phyloP scores from a whole-genome alignment of 1,284 basidiomycete genomes.

The Ustilago cynodontis region DNA sequence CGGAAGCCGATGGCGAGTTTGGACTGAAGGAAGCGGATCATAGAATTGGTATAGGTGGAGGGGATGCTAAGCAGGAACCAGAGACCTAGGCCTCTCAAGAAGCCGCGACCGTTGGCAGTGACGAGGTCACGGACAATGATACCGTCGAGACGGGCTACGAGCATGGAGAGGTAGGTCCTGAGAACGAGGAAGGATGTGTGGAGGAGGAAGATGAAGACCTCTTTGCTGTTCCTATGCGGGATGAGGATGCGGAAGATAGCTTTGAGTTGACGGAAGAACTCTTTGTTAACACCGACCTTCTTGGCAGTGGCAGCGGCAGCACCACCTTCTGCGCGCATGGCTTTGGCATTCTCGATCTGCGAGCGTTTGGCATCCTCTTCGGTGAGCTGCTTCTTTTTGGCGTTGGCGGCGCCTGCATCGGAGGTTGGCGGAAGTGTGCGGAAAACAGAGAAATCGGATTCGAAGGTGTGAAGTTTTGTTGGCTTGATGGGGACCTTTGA shows the following conservation, averaged over 20 bases:
- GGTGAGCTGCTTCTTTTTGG: slow-evolving; percentile 32
- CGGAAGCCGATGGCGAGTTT: slow-evolving; percentile 86
- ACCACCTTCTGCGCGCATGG: slow-evolving; percentile 58
- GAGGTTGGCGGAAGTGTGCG: slow-evolving; percentile 59
- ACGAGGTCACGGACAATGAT: slow-evolving; percentile 89
- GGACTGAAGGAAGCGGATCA: slow-evolving; percentile 93
- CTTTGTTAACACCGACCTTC: slow-evolving; percentile 76
- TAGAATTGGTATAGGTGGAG: slow-evolving; percentile 94
- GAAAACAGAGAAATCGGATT: slow-evolving; percentile 64
- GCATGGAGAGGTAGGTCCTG: slow-evolving; percentile 79
- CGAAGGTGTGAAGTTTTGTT: slow-evolving; percentile 67
- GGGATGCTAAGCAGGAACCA: slow-evolving; percentile 94
- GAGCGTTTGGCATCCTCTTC: slow-evolving; percentile 40
- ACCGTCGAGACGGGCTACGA: slow-evolving; percentile 90
- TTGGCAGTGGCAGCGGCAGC: slow-evolving; percentile 65
- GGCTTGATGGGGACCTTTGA: slow-evolving; percentile 69
- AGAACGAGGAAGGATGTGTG: slow-evolving; percentile 90
- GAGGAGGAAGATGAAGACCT: slow-evolving; percentile 80
- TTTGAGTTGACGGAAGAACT: slow-evolving; percentile 77
- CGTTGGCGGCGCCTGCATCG: slow-evolving; percentile 28
- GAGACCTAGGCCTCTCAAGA: slow-evolving; percentile 82
- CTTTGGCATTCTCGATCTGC: slow-evolving; percentile 57
- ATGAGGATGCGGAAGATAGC: slow-evolving; percentile 68
- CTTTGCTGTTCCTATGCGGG: slow-evolving; percentile 73
- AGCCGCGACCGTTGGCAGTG: slow-evolving; percentile 86